Percentiles rank a stretch among this genome's conserved stretches.
Conservation (phyloP, 2,329 filamentous ascomycete species). For the Aspergillus vadensis region DNA sequence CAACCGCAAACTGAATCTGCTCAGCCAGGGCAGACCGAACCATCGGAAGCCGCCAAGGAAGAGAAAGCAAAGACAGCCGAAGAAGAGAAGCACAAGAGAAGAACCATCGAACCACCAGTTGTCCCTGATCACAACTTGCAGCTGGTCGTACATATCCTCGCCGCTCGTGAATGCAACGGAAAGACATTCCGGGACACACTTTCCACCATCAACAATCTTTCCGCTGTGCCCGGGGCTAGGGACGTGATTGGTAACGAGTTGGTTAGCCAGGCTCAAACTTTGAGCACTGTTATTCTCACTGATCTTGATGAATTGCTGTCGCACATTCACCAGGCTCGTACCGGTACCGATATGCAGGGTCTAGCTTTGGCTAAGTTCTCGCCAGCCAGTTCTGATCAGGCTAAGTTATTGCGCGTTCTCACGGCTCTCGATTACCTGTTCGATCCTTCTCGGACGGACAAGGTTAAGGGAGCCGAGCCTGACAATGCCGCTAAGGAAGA, state of each 20-base stretch:
- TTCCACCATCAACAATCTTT: constrained; percentile 98
- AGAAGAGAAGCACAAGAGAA: constrained; percentile 59
- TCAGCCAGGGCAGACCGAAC: constrained; percentile 35
- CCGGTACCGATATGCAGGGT: constrained; percentile 92
- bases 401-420: constrained; percentile 87
- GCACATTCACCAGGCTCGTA: constrained; percentile 82
- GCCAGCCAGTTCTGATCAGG: constrained; percentile 91
- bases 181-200: constrained; percentile 98
- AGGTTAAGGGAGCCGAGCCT: constrained; percentile 54
- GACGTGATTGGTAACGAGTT: constrained; percentile 90
- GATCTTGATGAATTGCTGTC: constrained; percentile 83
- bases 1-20: constrained; percentile 32
- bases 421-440: constrained; percentile 96
- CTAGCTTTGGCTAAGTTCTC: constrained; percentile 94
- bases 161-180: constrained; percentile 91
- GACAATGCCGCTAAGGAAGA: constrained; percentile 73
- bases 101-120: constrained; percentile 73
- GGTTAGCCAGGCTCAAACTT: constrained; percentile 77
- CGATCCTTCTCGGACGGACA: constrained; percentile 69
- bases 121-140: constrained; percentile 88
- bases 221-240: constrained; percentile 86
- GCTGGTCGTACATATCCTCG: constrained; percentile 93
- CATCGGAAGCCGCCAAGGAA: constrained; percentile 27
- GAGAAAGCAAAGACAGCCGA: constrained; percentile 47
- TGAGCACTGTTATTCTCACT: constrained; percentile 80